Base-by-base conservation (phyloP, 2,329 filamentous ascomycete genomes). In the Calonectria naviculata region DNA sequence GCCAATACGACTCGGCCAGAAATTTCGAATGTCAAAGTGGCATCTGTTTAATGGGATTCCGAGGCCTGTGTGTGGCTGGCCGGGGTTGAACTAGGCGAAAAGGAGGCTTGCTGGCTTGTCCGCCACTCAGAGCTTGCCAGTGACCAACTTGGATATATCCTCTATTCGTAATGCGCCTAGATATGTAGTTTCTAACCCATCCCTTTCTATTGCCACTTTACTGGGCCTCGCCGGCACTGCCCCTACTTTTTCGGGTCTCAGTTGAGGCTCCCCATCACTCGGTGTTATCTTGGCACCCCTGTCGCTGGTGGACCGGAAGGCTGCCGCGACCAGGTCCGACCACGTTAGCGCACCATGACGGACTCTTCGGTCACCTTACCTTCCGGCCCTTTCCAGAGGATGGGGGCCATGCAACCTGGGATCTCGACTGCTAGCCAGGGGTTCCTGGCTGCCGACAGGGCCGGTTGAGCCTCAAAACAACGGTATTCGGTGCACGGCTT, bases 261-360 rank as follows among this genome's bases (percentile, higher is more conserved):
- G 42, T 65, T 78, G 75, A 78, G 75, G 76, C 56, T 61, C 56
- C 34, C 52, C 52, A 38, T 29, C 31, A 56, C 76, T 78, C 76
- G 73, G 76, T 60, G 72, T 77, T 78, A 78, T 76, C 76, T 74
- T 34, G 31, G 4, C 29, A 8, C 4, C 62, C 71, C 71, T 56
- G 67, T 46, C 28, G 13, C 24, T 72, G 70, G 72, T 71, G 74
- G 64, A 60, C 71, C 74, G 75, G 64, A 49, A 38, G 56, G 31
- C 36, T 54, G 64, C 75, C 75, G 75, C 71, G 71, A 54, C 62
- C 31, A 63, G 69, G 69, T 58, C 54, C 21, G 46, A 72, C 73
- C 74, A 77, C 72, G 71, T 76, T 77, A 31, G 71, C 44, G 65
- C 42, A 66, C 60, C 63, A 69, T 69, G 65, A 52, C 41, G 49